These are phyloP conservation scores for Fereydounia khargensis DNA, from an alignment of 1,284 basidiomycete genomes.

Conservation along the genomic window DNA sequence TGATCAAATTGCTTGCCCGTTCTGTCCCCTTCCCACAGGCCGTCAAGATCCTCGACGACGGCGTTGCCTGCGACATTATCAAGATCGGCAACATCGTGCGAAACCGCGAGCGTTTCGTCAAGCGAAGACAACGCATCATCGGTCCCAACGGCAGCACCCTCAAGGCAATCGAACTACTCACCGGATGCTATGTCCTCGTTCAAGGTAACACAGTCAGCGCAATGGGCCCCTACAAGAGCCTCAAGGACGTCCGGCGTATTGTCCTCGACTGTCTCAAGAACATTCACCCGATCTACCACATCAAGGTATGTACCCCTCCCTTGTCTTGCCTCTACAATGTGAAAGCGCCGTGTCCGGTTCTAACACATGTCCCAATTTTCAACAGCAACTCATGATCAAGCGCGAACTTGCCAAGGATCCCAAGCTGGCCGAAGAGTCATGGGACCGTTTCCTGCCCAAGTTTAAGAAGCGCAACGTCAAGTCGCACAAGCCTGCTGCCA, in stretches of 20 bases:
- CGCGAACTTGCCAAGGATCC: slow-evolving; percentile 97
- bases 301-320: slow-evolving; percentile 68
- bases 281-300: slow-evolving; percentile 97
- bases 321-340: neutral
- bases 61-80: slow-evolving; percentile 91
- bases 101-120: slow-evolving; percentile 97
- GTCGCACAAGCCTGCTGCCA: slow-evolving; percentile 63
- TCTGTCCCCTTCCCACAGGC: slow-evolving; percentile 81
- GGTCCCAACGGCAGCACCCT: slow-evolving; percentile 94
- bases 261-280: slow-evolving; percentile 99
- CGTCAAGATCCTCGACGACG: slow-evolving; percentile 85
- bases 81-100: slow-evolving; percentile 92
- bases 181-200: slow-evolving; percentile 94
- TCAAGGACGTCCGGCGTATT: slow-evolving; percentile 93
- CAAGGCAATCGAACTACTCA: slow-evolving; percentile 97
- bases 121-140: slow-evolving; percentile 91
- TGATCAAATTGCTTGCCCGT: slow-evolving; percentile 91
- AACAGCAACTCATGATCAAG: slow-evolving; percentile 94
- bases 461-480: slow-evolving; percentile 86
- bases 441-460: slow-evolving; percentile 96
- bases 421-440: slow-evolving; percentile 86
- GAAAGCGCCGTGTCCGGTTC: too few species aligned
- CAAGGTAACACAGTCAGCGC: slow-evolving; percentile 97
- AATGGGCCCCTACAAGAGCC: slow-evolving; percentile 91
- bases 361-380: too few species aligned